Evolutionary conservation across 208 protist species (phyloP).

Genomic region (Leishmania tarentolae): DNA sequence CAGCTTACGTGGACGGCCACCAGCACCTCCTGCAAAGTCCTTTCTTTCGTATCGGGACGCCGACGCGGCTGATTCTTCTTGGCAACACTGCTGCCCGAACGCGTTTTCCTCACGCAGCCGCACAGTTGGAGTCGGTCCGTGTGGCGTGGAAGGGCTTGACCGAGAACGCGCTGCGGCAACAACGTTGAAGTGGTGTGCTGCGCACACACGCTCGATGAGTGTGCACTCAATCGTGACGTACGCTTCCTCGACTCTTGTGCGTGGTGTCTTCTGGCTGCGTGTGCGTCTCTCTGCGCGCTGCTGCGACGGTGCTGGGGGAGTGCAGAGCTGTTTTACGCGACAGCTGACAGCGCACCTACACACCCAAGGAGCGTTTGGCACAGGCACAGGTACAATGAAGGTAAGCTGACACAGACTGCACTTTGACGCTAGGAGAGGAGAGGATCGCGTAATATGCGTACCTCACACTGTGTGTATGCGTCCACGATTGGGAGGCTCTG

Average conservation of each 20-base stretch:
- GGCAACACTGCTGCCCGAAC: conserved; percentile 43
- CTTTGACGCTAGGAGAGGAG: no score
- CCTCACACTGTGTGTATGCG: no score
- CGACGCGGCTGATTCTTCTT: conserved; percentile 72
- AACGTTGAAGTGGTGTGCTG: not conserved
- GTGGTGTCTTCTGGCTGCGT: not conserved
- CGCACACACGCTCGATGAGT: not conserved
- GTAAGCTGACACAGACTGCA: no score
- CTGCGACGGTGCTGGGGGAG: not conserved
- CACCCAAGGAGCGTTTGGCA: no score
- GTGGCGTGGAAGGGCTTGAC: conserved; percentile 35
- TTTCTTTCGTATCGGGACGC: conserved; percentile 70
- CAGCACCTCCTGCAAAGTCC: conserved; percentile 68
- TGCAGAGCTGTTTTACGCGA: not conserved
- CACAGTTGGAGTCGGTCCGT: conserved; percentile 36
- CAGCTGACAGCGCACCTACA: no score
- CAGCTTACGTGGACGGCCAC: conserved; percentile 76
- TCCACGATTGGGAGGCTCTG: no score
- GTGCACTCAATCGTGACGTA: not conserved
- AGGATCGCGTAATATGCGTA: no score
- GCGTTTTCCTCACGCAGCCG: conserved; percentile 26
- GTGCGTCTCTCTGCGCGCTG: not conserved
- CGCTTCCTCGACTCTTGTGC: not conserved
- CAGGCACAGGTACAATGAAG: no score
- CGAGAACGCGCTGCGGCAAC: conserved; percentile 1